These are phyloP conservation scores for Colletotrichum cuscutae DNA, from an alignment of 2,329 filamentous ascomycete species.

Conservation along the genomic window DNA sequence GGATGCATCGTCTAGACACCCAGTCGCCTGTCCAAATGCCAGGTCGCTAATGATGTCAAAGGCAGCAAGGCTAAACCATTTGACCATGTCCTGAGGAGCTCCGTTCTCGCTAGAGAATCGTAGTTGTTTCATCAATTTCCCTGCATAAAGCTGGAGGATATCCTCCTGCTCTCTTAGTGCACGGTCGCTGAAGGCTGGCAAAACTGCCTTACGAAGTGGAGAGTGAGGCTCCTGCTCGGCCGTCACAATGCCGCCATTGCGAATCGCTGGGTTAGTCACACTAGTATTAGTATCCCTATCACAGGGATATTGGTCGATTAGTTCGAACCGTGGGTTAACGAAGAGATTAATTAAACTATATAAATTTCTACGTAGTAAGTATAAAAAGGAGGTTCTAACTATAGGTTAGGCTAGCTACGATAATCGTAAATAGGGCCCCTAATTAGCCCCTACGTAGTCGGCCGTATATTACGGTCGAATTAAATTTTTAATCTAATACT, in stretches of 20 bases:
- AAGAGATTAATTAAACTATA: too few species aligned
- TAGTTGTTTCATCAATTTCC: conserved; percentile 17
- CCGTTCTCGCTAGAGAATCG: conserved; percentile 12
- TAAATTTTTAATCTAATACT: too few species aligned
- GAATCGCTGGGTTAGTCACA: not conserved
- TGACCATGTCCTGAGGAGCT: conserved; percentile 39
- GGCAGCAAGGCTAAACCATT: conserved; percentile 49
- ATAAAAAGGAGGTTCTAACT: too few species aligned
- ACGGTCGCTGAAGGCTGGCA: conserved; percentile 19
- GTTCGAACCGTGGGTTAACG: too few species aligned
- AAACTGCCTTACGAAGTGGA: conserved; percentile 21
- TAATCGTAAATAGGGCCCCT: too few species aligned
- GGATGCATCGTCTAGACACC: conserved; percentile 44
- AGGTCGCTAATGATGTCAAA: conserved; percentile 58
- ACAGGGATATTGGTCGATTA: too few species aligned
- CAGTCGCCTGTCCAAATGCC: conserved; percentile 57
- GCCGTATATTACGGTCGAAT: too few species aligned
- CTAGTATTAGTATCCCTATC: too few species aligned
- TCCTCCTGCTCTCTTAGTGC: conserved; percentile 27
- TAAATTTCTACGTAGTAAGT: too few species aligned
- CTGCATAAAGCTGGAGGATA: conserved; percentile 19
- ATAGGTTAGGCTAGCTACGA: too few species aligned
- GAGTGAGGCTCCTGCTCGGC: conserved; percentile 30
- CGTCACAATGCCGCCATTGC: conserved; percentile 22
- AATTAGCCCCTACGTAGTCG: too few species aligned